A percentile compares a stretch with the other conserved stretches of the same genome.
Conservation (phyloP, 129 eudicot species). For the Mikania micrantha region DNA sequence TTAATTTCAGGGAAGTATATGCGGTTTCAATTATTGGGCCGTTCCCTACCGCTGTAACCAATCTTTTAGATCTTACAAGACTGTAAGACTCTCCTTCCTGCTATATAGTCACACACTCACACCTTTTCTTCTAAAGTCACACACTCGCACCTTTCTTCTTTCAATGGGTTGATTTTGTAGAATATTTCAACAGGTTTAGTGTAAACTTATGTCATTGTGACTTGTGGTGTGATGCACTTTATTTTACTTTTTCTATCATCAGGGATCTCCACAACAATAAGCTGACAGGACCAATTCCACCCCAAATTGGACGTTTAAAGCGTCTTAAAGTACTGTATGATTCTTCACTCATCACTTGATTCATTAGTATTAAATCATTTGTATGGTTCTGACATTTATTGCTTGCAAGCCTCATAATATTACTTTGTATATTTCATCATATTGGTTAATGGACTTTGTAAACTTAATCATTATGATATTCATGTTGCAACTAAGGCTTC, state of each 20-base stretch:
- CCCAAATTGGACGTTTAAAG: slow-evolving; percentile 93
- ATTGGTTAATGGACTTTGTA: not conserved
- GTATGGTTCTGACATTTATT: not conserved
- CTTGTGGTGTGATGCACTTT: not conserved
- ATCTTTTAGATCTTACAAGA: slow-evolving; percentile 80
- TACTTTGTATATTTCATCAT: not conserved
- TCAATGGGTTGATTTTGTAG: slow-evolving; percentile 8
- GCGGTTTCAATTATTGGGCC: slow-evolving; percentile 97
- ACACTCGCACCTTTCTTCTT: too few species aligned
- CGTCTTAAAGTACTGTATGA: slow-evolving; percentile 86
- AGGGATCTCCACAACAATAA: slow-evolving; percentile 97
- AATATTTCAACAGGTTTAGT: not conserved
- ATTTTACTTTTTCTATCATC: slow-evolving; percentile 11
- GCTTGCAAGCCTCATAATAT: slow-evolving; percentile 5
- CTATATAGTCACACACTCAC: not conserved
- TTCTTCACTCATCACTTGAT: slow-evolving; percentile 9
- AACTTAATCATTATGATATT: not conserved
- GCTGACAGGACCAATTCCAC: slow-evolving; percentile 91
- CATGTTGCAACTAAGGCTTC: not conserved
- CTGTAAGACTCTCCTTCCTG: slow-evolving; percentile 49
- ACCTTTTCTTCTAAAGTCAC: not conserved
- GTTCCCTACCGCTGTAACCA: slow-evolving; percentile 93
- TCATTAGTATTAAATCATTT: not conserved
- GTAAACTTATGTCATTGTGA: not conserved
- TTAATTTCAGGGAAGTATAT: slow-evolving; percentile 71